Conservation (phyloP, 2,329 filamentous ascomycete species). For the Monascus ruber region DNA sequence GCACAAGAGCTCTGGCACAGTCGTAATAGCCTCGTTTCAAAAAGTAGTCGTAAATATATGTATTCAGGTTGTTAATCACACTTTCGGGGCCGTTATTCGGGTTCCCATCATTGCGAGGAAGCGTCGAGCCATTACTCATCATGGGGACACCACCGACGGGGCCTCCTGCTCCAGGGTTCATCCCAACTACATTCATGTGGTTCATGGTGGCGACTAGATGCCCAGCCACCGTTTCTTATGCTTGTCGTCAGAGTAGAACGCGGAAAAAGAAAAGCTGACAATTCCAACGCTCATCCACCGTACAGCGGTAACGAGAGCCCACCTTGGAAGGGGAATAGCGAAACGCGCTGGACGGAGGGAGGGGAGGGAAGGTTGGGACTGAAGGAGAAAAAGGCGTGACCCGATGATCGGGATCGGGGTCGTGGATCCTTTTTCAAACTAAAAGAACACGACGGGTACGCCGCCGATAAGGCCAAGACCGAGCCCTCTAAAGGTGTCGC, state of each 20-base stretch:
- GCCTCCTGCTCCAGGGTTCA: slow-evolving; percentile 44
- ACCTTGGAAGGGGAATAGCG: slow-evolving; percentile 12
- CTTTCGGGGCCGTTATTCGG: slow-evolving; percentile 25
- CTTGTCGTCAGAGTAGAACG: slow-evolving; percentile 17
- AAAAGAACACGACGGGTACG: not conserved
- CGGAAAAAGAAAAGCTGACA: slow-evolving; percentile 1
- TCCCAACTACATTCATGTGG: slow-evolving; percentile 46
- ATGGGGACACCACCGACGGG: slow-evolving; percentile 47
- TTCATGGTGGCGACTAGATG: slow-evolving; percentile 36
- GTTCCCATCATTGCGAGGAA: slow-evolving; percentile 32
- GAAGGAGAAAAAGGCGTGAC: slow-evolving; percentile 1
- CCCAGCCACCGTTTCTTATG: slow-evolving; percentile 24
- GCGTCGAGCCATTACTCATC: slow-evolving; percentile 41
- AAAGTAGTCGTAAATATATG: slow-evolving; percentile 64
- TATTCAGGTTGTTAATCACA: slow-evolving; percentile 42
- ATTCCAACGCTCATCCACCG: slow-evolving; percentile 23
- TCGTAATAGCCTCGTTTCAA: slow-evolving; percentile 75
- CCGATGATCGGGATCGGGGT: not conserved
- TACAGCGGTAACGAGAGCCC: slow-evolving; percentile 10
- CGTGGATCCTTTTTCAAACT: not conserved
- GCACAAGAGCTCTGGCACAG: slow-evolving; percentile 63
- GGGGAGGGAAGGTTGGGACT: slow-evolving; percentile 5
- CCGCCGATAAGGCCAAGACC: not conserved
- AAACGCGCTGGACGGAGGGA: slow-evolving; percentile 13
- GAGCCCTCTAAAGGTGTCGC: no score